These are phyloP conservation scores for Purshia tridentata DNA, from an alignment of 306 rosid species.

Conservation along the genomic window DNA sequence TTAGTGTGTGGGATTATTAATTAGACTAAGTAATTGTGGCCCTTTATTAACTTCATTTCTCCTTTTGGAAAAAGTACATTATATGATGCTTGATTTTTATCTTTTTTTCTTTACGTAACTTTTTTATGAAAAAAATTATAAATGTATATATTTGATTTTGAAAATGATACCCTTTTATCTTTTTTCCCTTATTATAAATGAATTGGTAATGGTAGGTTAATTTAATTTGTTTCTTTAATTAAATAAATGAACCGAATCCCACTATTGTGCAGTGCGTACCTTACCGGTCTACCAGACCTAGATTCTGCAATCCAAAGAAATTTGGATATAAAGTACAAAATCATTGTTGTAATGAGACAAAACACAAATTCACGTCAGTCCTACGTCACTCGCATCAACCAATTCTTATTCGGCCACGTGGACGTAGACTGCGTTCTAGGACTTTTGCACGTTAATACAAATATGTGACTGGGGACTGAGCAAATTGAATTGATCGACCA, in stretches of 20 bases:
- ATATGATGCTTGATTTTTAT: background rate
- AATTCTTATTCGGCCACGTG: conserved; percentile 7
- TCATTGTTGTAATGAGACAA: conserved; percentile 25
- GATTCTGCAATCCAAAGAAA: conserved; percentile 14
- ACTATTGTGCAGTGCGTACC: background rate
- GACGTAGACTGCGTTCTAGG: too few species aligned
- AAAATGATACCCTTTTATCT: background rate
- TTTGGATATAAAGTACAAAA: conserved; percentile 23
- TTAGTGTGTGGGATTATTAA: too few species aligned
- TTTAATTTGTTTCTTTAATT: background rate
- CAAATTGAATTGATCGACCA: background rate
- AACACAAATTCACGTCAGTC: conserved; percentile 15
- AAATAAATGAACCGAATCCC: background rate
- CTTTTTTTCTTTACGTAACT: background rate
- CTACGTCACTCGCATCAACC: conserved; percentile 19
- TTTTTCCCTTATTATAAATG: background rate
- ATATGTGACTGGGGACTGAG: background rate
- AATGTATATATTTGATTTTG: background rate
- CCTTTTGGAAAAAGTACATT: too few species aligned
- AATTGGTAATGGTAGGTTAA: background rate
- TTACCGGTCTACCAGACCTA: background rate
- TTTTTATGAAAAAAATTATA: background rate
- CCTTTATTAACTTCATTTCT: too few species aligned
- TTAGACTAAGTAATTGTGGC: too few species aligned
- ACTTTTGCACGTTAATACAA: too few species aligned